These are phyloP conservation scores for Rubus idaeus DNA, from an alignment of 306 rosid species.

Conservation along the genomic window DNA sequence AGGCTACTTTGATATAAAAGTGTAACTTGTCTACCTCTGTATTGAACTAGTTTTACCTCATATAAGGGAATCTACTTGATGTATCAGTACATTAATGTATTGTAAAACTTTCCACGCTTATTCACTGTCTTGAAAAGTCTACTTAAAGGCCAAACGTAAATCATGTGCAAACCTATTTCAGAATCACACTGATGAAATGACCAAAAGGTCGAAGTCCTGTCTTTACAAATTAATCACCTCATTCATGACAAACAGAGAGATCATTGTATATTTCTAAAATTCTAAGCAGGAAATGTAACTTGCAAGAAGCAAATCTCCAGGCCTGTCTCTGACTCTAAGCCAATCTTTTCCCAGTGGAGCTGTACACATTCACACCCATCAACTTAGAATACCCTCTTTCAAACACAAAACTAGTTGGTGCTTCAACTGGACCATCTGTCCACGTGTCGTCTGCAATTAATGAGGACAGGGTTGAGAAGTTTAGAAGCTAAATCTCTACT, in stretches of 20 bases:
- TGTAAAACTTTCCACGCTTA: no score
- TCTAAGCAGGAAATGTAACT: slow-evolving; percentile 4
- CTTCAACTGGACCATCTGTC: slow-evolving; percentile 76
- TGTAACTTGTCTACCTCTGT: no score
- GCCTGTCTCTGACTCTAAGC: slow-evolving; percentile 15
- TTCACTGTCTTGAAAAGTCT: no score
- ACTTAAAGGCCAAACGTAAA: no score
- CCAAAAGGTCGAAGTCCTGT: not conserved
- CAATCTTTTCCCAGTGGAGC: slow-evolving; percentile 25
- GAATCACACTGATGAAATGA: not conserved
- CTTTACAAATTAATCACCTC: not conserved
- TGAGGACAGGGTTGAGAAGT: slow-evolving; percentile 1
- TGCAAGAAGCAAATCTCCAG: slow-evolving; percentile 22
- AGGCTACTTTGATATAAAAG: no score
- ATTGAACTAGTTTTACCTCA: no score
- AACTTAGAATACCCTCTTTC: slow-evolving; percentile 54
- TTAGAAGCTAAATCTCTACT: not conserved
- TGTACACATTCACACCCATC: slow-evolving; percentile 31
- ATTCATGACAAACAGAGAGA: not conserved
- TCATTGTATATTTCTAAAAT: not conserved
- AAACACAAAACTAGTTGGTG: slow-evolving; percentile 61
- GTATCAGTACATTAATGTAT: no score
- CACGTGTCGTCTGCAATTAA: slow-evolving; percentile 63
- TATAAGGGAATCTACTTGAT: no score
- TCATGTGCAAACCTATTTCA: not conserved